Evolutionary conservation across 768 basidiomycete genomes (phyloP), one percentile per base, ranked within the genome.

Genomic region (Collybia nuda): DNA sequence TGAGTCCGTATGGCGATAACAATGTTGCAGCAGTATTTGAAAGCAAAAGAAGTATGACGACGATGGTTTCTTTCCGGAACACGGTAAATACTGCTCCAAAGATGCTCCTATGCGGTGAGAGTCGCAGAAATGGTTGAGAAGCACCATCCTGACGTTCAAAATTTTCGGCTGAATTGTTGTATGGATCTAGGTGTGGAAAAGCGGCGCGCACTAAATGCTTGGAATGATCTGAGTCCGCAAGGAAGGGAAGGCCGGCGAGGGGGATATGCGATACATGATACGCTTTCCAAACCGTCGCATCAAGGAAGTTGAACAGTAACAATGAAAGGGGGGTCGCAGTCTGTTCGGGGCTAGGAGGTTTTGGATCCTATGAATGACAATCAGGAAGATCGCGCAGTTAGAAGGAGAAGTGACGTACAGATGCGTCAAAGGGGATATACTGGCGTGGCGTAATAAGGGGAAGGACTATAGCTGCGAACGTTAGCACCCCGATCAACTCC

Each of bases 141-240:
- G 17, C 67, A 56, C 56, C 79, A 73, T 44, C 63, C 22, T 55
- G 51, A 68, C 66, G 65, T 51, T 43, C 44, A 54, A 56, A 23
- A 56, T 24, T 14, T n/a, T 17, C 48, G 23, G 52, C 55, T n/a
- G 43, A 32, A 28, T 32, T 32, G 32, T 32, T 5, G 14, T 44
- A 53, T 2, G 52, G 55, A 37, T 56, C 55, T 14, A 56, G 48
- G 28, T 56, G 52, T 15, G 62, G 61, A 48, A 70, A 70, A 12
- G 54, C 53, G 17, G 40, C 57, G 9, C 41, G 56, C 11, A 61
- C 63, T 15, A 68, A 52, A 47, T 64, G 51, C 19, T 62, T 50
- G 5, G 65, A 60, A 52, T 59, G 46, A 51, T 87, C 86, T 40
- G 79, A 79, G 52, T 88, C 85, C 3, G 82, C 82, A 67, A 88